Base-by-base conservation (phyloP, 2,329 filamentous ascomycete species). In the Phialophora verrucosa region DNA sequence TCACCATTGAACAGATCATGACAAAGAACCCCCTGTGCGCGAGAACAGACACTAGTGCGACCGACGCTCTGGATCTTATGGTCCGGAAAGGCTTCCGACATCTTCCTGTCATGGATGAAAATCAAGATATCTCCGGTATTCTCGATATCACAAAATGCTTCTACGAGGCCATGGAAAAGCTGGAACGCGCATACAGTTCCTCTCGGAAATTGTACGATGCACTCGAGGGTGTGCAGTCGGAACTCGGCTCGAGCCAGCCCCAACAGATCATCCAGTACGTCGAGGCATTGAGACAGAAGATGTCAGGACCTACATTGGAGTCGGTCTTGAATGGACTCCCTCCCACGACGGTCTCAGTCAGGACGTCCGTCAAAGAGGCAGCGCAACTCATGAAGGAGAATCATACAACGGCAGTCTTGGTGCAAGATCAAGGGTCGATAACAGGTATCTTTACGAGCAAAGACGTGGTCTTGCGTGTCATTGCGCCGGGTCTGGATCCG, bases 381-480 rank as follows among this genome's bases (percentile, higher is more conserved):
- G 95, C 95, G 17, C 87, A 91, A 72, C 81, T 97, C 78, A 99
- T 99, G 95, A 98, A 96, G 83, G 95, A 99, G 79, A 94, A 99
- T 81, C 95, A 96, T 80, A 99, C 95, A 20, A 99, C 95, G 17
- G 95, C 95, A 54, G 90, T 99, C 50, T 83, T 99, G 65, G 95
- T 99, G 17, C 93, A 97, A 80, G 95, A 99, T 78, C 92, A 97
- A 79, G 93, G 94, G 62, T 92, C 93, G 51, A 98, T 99, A 76
- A 99, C 95, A 62, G 95, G 95, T 81, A 99, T 99, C 76, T 99
- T 99, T 78, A 99, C 95, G 66, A 98, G 95, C 83, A 99, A 99
- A 83, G 95, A 99, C 81, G 94, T 99, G 59, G 95, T 99, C 66
- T 86, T 99, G 65, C 92, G 95, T 79, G 95, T 99, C 67, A 99